Percentiles rank a stretch among this genome's conserved stretches.
phyloP scores from a whole-genome alignment of 306 rosid genomes.

The Ammopiptanthus mongolicus region DNA sequence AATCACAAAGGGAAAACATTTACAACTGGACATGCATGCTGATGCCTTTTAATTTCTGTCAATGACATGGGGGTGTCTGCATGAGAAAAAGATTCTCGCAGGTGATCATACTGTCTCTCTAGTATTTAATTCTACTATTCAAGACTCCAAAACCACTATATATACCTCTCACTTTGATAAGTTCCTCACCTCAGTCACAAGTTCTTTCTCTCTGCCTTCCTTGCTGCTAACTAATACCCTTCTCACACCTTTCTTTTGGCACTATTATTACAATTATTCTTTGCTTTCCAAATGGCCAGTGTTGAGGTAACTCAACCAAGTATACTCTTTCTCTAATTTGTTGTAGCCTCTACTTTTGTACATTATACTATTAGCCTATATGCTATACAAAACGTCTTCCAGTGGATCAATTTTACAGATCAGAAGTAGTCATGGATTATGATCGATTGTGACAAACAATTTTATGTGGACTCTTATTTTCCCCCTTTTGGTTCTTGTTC shows the following conservation, averaged over 20 bases:
- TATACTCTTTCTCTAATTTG: neutral
- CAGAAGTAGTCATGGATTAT: neutral
- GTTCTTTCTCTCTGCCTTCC: no score
- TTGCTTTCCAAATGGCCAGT: constrained; percentile 48
- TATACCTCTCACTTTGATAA: constrained; percentile 29
- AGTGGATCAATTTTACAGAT: neutral
- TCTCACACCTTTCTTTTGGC: neutral
- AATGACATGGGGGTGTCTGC: constrained; percentile 47
- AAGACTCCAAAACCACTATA: constrained; percentile 22
- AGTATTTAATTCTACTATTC: neutral
- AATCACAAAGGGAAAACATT: neutral
- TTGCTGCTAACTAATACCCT: neutral
- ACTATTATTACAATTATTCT: constrained; percentile 6
- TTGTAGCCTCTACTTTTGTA: neutral
- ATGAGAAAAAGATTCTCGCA: constrained; percentile 39
- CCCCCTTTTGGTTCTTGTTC: neutral
- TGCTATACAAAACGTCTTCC: neutral
- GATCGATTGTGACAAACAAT: neutral
- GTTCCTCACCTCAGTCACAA: constrained; percentile 30
- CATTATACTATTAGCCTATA: neutral
- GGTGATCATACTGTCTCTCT: neutral
- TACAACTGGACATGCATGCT: neutral
- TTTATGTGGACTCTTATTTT: neutral
- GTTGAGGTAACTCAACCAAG: constrained; percentile 50
- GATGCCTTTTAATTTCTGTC: constrained; percentile 21